Conservation (phyloP, 495 filamentous ascomycete species). For the Podospora appendiculata region DNA sequence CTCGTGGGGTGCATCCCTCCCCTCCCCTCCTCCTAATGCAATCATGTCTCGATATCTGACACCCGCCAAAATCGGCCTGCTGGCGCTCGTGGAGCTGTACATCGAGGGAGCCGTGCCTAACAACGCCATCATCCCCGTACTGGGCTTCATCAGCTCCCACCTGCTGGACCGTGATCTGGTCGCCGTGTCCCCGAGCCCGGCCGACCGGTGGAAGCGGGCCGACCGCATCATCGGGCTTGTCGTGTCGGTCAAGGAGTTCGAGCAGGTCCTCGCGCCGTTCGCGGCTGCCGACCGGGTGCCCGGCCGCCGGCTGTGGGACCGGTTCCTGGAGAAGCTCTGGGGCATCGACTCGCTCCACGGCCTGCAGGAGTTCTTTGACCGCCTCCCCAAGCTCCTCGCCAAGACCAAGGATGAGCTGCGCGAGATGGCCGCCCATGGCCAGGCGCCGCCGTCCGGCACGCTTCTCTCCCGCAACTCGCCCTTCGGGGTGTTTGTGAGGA, state of each 20-base stretch:
- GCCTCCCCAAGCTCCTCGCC: constrained; percentile 47
- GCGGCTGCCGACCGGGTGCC: constrained; percentile 55
- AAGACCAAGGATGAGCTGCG: constrained; percentile 53
- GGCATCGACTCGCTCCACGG: constrained; percentile 71
- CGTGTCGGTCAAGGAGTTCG: constrained; percentile 58
- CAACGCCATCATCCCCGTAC: constrained; percentile 66
- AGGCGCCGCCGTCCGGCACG: constrained; percentile 32
- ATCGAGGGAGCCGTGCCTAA: constrained; percentile 66
- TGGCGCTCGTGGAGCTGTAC: constrained; percentile 76
- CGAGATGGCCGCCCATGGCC: constrained; percentile 28
- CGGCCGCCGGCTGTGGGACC: constrained; percentile 76
- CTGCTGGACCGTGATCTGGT: constrained; percentile 43
- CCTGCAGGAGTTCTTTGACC: constrained; percentile 63
- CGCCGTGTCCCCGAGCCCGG: constrained; percentile 5
- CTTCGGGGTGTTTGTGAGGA: constrained; percentile 75
- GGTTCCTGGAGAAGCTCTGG: constrained; percentile 80
- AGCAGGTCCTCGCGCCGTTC: constrained; percentile 51
- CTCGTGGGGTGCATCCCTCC: too few relatives aligned
- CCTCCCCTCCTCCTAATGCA: not conserved
- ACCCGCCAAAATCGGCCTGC: constrained; percentile 73
- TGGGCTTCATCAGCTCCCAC: constrained; percentile 77
- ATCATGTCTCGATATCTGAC: constrained; percentile 44
- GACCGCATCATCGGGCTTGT: constrained; percentile 42
- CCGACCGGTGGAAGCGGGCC: constrained; percentile 30
- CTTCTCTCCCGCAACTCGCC: constrained; percentile 61